Conservation (phyloP, 176 grass and related monocot genomes). For the Canna indica region DNA sequence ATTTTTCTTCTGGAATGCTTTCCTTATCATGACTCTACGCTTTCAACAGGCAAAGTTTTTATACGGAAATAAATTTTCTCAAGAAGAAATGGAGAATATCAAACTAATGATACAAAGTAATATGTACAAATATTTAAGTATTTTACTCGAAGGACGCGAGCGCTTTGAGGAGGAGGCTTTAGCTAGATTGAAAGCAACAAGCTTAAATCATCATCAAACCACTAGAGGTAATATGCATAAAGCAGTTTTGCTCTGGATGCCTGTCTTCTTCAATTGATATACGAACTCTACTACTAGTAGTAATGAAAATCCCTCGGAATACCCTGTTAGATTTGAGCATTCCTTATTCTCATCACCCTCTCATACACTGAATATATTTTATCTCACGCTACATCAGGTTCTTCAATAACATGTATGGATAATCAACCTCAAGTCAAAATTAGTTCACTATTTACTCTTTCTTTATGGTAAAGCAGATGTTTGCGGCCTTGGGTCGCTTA, state of each 20-base stretch:
- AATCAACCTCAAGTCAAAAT: no score
- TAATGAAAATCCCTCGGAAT: no score
- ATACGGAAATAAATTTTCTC: conserved; percentile 66
- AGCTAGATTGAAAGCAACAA: conserved; percentile 25
- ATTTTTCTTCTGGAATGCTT: no score
- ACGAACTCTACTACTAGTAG: no score
- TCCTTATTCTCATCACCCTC: no score
- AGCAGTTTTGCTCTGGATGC: background rate
- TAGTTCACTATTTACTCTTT: background rate
- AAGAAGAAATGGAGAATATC: conserved; percentile 69
- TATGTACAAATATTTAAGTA: conserved; percentile 90
- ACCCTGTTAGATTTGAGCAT: no score
- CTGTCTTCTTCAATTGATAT: no score
- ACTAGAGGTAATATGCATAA: background rate
- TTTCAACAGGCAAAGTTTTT: conserved; percentile 67
- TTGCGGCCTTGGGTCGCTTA: background rate
- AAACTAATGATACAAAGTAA: conserved; percentile 99
- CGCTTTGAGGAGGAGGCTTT: conserved; percentile 93
- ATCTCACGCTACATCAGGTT: no score
- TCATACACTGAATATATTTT: no score
- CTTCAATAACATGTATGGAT: no score
- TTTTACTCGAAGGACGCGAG: conserved; percentile 86
- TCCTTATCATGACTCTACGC: conserved; percentile 6
- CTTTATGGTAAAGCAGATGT: background rate
- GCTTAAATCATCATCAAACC: conserved; percentile 18